A percentile compares a stretch with the other conserved stretches of the same genome.
Evolutionary conservation across 2,329 filamentous ascomycete genomes (phyloP).

Genomic region (Coniella vitis): DNA sequence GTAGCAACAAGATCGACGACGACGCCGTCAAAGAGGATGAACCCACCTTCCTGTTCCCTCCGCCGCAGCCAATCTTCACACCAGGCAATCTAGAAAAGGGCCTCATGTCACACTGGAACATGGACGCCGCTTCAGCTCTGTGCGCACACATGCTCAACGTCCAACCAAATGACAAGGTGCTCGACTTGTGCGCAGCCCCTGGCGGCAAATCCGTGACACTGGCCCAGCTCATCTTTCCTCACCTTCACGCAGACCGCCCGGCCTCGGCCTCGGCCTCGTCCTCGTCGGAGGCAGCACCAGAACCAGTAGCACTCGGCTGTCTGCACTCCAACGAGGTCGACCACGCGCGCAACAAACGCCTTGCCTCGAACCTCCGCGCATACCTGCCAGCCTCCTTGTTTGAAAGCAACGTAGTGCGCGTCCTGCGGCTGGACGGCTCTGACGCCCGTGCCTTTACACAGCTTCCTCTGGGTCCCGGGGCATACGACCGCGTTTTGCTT

Average conservation of each 20-base stretch:
- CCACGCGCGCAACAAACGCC: slow-evolving; percentile 24
- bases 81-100: slow-evolving; percentile 4
- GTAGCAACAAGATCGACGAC: neutral
- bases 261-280: slow-evolving; percentile 9
- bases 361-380: slow-evolving; percentile 21
- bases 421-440: slow-evolving; percentile 23
- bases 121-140: slow-evolving; percentile 25
- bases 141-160: slow-evolving; percentile 26
- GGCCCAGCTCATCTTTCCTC: slow-evolving; percentile 24
- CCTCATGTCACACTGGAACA: slow-evolving; percentile 25
- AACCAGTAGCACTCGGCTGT: slow-evolving; percentile 20
- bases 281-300: slow-evolving; percentile 18
- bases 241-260: slow-evolving; percentile 9
- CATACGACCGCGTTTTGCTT: slow-evolving; percentile 33
- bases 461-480: slow-evolving; percentile 23
- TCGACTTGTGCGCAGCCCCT: slow-evolving; percentile 34
- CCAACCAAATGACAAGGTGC: slow-evolving; percentile 28
- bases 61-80: slow-evolving; percentile 17
- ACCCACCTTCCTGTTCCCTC: slow-evolving; percentile 20
- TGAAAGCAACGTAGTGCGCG: slow-evolving; percentile 18
- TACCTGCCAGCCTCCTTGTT: slow-evolving; percentile 22
- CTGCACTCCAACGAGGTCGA: slow-evolving; percentile 33
- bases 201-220: slow-evolving; percentile 29
- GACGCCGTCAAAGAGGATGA: neutral
- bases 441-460: slow-evolving; percentile 21